Conservation (phyloP, 1,284 basidiomycete species). For the Termitomyces sp. region DNA sequence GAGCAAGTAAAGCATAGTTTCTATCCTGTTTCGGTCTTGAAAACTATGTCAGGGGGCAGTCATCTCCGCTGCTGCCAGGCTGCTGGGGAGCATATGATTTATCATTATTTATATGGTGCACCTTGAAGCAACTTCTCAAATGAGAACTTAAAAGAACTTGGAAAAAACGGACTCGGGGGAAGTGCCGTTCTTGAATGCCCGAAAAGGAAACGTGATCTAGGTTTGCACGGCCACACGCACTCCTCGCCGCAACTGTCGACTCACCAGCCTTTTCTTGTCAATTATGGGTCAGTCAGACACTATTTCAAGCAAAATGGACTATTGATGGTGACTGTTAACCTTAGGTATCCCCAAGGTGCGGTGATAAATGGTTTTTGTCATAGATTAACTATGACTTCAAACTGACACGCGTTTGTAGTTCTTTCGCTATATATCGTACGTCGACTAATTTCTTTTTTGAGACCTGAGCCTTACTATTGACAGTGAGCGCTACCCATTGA, state of each 20-base stretch:
- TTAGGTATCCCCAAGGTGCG: constrained; percentile 60
- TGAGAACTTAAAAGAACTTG: no score
- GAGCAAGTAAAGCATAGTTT: background rate
- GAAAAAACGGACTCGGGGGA: no score
- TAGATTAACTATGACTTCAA: constrained; percentile 7
- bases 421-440: constrained; percentile 82
- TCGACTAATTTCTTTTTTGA: constrained; percentile 13
- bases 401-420: constrained; percentile 43
- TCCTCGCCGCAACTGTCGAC: constrained; percentile 6
- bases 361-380: constrained; percentile 2
- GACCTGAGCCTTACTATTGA: constrained; percentile 10
- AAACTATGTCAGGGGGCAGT: background rate
- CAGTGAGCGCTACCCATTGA: constrained; percentile 96
- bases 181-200: no score
- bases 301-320: background rate
- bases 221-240: constrained; percentile 4
- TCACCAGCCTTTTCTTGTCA: constrained; percentile 9
- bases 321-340: constrained; percentile 6
- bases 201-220: constrained; percentile 16
- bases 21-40: background rate
- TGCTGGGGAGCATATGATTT: background rate
- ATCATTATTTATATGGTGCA: background rate
- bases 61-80: no score
- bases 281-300: constrained; percentile 30
- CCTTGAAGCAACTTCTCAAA: no score